Percentiles rank a stretch among this genome's conserved stretches.
These are phyloP conservation scores for Tricholoma furcatifolium DNA, from an alignment of 768 basidiomycete species.

Conservation along the genomic window DNA sequence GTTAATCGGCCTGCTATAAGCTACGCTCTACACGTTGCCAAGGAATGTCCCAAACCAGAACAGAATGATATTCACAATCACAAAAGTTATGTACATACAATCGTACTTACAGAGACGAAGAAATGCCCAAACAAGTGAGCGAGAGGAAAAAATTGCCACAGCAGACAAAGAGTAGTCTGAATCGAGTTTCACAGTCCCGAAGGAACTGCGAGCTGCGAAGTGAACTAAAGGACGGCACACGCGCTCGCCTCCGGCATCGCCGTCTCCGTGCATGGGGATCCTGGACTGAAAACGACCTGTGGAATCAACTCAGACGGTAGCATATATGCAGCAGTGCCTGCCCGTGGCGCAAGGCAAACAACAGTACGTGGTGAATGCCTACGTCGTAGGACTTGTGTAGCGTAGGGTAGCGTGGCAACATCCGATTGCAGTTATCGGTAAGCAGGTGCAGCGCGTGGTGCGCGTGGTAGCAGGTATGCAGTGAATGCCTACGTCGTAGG, in stretches of 20 bases:
- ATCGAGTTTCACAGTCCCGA: conserved; percentile 47
- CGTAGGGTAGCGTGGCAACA: background rate
- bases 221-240: conserved; percentile 56
- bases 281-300: conserved; percentile 1
- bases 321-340: background rate
- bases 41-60: too few relatives aligned
- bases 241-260: conserved; percentile 5
- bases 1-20: too few relatives aligned
- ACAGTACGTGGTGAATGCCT: too few relatives aligned
- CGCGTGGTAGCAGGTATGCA: too few relatives aligned
- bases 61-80: too few relatives aligned
- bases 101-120: background rate
- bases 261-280: conserved; percentile 16
- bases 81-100: too few relatives aligned
- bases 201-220: conserved; percentile 56
- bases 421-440: background rate
- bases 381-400: too few relatives aligned
- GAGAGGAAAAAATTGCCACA: conserved; percentile 22
- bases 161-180: conserved; percentile 64
- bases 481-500: too few relatives aligned
- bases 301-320: background rate
- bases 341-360: too few relatives aligned
- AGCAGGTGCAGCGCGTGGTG: too few relatives aligned
- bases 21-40: too few relatives aligned
- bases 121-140: conserved; percentile 19